A percentile compares a stretch with the other conserved stretches of the same genome.
phyloP scores from a whole-genome alignment of 345 rosid genomes.

The Trapa incisa region DNA sequence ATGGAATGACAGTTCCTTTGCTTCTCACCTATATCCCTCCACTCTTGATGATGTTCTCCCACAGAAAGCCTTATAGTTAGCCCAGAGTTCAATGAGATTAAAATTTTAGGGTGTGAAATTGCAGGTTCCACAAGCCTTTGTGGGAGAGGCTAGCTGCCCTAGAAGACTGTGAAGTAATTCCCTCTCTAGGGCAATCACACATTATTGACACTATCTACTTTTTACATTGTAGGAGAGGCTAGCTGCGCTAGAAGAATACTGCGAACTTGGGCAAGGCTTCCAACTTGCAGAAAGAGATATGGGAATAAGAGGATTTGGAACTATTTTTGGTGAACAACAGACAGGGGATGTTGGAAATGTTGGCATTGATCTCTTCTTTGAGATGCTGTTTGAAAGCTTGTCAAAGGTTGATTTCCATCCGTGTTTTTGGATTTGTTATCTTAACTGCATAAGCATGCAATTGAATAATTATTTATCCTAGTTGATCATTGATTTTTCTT shows the following conservation, averaged over 20 bases:
- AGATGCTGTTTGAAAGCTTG: conserved; percentile 93
- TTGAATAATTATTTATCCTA: not conserved
- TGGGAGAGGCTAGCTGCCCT: not conserved
- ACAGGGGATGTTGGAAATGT: conserved; percentile 97
- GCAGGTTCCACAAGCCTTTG: not conserved
- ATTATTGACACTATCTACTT: conserved; percentile 6
- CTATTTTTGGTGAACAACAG: conserved; percentile 96
- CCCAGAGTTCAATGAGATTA: not conserved
- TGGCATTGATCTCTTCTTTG: conserved; percentile 90
- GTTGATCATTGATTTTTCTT: not conserved
- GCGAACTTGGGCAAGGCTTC: conserved; percentile 96
- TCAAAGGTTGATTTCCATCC: conserved; percentile 49
- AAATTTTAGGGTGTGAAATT: not conserved
- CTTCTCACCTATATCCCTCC: not conserved
- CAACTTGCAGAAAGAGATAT: conserved; percentile 96
- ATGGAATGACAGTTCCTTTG: not conserved
- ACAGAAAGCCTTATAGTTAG: not conserved
- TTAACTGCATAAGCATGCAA: not conserved
- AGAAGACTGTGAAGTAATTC: not conserved
- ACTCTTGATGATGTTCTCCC: conserved; percentile 3
- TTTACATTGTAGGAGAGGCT: conserved; percentile 68
- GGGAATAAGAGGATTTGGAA: conserved; percentile 96
- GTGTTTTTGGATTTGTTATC: not conserved
- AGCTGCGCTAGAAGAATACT: conserved; percentile 75
- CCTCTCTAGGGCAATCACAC: not conserved